Evolutionary conservation across 306 rosid species (phyloP), one percentile per base, ranked within the genome.

Genomic region (Medicago ruthenica): DNA sequence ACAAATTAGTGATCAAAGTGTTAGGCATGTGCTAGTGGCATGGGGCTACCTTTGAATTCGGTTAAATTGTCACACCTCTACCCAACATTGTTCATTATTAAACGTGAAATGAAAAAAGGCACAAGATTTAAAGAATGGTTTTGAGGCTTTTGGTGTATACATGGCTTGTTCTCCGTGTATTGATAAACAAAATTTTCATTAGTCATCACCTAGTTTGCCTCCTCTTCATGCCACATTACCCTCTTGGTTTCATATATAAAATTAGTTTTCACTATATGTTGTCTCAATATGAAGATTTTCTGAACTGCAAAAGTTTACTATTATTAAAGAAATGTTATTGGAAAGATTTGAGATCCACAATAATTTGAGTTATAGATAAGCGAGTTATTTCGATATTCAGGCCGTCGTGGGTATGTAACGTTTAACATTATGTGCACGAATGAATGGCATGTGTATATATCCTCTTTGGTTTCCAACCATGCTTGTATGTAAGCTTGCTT

Each of bases 221-320:
- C 85, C 86, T 57, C 24, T 77, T 55, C 14, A 6, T 71, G 86
- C 86, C 88, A 82, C 89, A 76, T 76, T 80, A 76, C 45, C 80
- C 42, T 73, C 47, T 18, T 50, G 2, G 57, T 45, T 63, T 58
- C 18, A 34, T 36, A 57, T 65, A 41, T 53, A 44, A 59, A 60
- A 65, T 51, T 44, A 66, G 53, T 44, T 37, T 31, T 13, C 34
- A 27, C 3, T 45, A 75, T 18, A 47, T 37, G 5, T 57, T 75
- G 79, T 79, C 86, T 71, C 72, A 48, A 70, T 60, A 21, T 27
- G 20, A 45, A 70, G 68, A 67, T 65, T 65, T 61, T 85, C 71
- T 81, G 48, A 18, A 45, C 80, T 16, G 48, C 67, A 60, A 70
- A 75, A 76, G 53, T 34, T 34, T 34, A 34, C 7, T 34, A 39